Conservation (phyloP, 2,329 filamentous ascomycete species). For the Neofusicoccum kwambonambiense region DNA sequence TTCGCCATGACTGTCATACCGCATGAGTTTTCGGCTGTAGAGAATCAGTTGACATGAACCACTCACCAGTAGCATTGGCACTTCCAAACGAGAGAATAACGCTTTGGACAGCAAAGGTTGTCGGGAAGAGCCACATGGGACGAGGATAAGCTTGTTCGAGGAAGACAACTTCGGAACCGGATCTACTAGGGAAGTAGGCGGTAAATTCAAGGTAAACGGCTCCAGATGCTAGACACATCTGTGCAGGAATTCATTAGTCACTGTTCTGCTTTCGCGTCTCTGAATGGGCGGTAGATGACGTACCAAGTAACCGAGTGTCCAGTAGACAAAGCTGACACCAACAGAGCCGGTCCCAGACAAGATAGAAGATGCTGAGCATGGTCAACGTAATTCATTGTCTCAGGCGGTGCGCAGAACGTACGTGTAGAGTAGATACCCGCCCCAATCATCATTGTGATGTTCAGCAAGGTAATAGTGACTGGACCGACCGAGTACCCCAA, state of each 20-base stretch:
- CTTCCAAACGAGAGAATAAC: constrained; percentile 65
- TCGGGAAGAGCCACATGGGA: constrained; percentile 63
- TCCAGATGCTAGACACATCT: constrained; percentile 44
- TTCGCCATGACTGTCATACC: constrained; percentile 53
- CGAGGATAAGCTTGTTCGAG: constrained; percentile 66
- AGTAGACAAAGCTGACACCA: constrained; percentile 62
- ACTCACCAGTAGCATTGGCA: constrained; percentile 59
- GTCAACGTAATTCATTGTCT: not conserved
- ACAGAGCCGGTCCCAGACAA: constrained; percentile 60
- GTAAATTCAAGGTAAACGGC: constrained; percentile 63
- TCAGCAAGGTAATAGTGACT: constrained; percentile 59
- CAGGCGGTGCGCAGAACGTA: constrained; percentile 39
- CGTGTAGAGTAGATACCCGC: constrained; percentile 64
- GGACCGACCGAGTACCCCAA: constrained; percentile 59
- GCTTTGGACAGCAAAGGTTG: constrained; percentile 56
- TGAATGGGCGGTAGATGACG: not conserved
- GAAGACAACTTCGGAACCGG: constrained; percentile 65
- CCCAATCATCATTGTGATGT: constrained; percentile 63
- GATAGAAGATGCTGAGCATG: constrained; percentile 53
- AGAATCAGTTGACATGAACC: too few relatives aligned
- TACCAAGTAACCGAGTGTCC: constrained; percentile 62
- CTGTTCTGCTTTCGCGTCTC: not conserved
- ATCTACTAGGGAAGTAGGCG: constrained; percentile 65
- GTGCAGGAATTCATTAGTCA: not conserved
- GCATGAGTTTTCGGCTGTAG: not conserved